These are phyloP conservation scores for Mycothermus thermophilus DNA, from an alignment of 495 filamentous ascomycete genomes.

Conservation along the genomic window DNA sequence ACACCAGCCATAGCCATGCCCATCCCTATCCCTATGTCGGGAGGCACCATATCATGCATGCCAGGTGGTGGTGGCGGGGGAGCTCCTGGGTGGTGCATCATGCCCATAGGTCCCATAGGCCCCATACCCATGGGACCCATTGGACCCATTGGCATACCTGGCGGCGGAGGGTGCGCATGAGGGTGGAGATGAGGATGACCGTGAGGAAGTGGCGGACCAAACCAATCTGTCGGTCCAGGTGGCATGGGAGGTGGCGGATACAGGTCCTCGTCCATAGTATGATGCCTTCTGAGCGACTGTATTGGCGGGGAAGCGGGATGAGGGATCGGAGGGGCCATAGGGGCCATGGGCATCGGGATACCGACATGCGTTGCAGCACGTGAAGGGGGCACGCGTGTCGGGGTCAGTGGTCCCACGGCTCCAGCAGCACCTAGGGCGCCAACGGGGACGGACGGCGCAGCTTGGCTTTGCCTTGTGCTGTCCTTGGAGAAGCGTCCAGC, in stretches of 20 bases:
- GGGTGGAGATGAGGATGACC: neutral
- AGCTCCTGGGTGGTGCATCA: conserved; percentile 3
- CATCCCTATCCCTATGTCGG: neutral
- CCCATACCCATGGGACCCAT: neutral
- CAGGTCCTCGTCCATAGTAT: conserved; percentile 30
- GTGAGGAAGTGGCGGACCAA: neutral
- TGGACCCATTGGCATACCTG: neutral
- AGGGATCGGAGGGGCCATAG: conserved; percentile 14
- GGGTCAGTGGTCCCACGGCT: conserved; percentile 12
- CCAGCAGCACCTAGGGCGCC: conserved; percentile 7
- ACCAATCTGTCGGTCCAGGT: conserved; percentile 6
- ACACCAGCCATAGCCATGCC: too few relatives aligned
- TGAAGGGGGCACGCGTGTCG: conserved; percentile 10
- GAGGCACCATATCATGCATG: conserved; percentile 2
- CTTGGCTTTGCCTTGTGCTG: conserved; percentile 16
- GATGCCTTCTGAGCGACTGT: conserved; percentile 20
- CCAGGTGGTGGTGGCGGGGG: too few relatives aligned
- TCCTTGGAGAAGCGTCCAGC: conserved; percentile 33
- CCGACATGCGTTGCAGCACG: conserved; percentile 13
- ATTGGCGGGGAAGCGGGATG: conserved; percentile 9
- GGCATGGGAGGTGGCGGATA: conserved; percentile 10
- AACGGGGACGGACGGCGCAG: conserved; percentile 6
- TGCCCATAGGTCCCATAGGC: conserved; percentile 3
- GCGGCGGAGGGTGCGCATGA: neutral
- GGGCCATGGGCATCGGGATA: conserved; percentile 19